These are phyloP conservation scores for Oidiodendron maius DNA, from an alignment of 495 filamentous ascomycete species.

Conservation along the genomic window DNA sequence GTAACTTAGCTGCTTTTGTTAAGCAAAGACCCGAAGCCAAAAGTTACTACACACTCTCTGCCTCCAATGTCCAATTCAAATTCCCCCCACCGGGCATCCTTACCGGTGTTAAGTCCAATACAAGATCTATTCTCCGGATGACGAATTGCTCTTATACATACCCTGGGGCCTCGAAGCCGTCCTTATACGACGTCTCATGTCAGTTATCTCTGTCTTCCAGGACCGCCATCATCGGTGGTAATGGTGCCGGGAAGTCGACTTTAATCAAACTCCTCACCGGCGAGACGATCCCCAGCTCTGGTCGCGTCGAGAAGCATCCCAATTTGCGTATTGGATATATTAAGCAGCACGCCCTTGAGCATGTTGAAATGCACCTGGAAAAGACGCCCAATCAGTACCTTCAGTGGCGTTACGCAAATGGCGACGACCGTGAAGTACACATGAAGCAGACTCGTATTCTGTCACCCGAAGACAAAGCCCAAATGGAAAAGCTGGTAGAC, in stretches of 20 bases:
- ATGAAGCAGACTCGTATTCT: constrained; percentile 96
- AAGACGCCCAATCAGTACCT: constrained; percentile 99
- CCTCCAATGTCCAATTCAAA: constrained; percentile 88
- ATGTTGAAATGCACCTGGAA: constrained; percentile 99
- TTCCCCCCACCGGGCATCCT: constrained; percentile 95
- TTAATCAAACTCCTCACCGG: constrained; percentile 98
- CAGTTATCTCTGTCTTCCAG: constrained; percentile 84
- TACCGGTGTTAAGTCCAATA: constrained; percentile 89
- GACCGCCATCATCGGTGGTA: constrained; percentile 91
- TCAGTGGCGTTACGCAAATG: constrained; percentile 96
- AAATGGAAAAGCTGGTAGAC: constrained; percentile 86
- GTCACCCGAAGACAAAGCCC: constrained; percentile 74
- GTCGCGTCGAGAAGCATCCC: constrained; percentile 96
- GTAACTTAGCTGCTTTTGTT: constrained; percentile 91
- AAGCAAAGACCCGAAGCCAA: constrained; percentile 91
- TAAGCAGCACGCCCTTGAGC: constrained; percentile 98
- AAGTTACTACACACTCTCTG: constrained; percentile 95
- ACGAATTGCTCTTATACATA: constrained; percentile 86
- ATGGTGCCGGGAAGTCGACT: constrained; percentile 97
- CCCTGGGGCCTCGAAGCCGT: constrained; percentile 78
- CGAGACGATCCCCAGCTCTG: constrained; percentile 78
- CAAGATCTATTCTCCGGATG: constrained; percentile 93
- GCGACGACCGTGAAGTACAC: constrained; percentile 93
- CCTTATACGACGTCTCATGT: constrained; percentile 78
- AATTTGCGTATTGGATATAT: constrained; percentile 99